Base-by-base conservation (phyloP, 78 protist genomes). In the Protostelium mycophagum region DNA sequence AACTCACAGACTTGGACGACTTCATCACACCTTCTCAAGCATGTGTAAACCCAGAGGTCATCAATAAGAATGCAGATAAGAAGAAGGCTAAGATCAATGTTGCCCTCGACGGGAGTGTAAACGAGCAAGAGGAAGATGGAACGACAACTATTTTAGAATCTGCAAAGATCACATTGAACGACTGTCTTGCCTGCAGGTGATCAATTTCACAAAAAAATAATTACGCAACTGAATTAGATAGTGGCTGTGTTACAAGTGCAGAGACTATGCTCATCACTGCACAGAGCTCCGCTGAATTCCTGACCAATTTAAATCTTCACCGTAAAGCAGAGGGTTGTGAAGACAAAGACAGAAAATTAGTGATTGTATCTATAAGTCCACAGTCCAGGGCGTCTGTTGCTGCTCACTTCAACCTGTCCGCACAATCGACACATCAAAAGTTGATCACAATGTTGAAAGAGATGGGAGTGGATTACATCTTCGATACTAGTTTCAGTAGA, bases 191-290 rank as follows among this genome's bases (percentile, higher is more conserved):
- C 25, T 98, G 99, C 93, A 84, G 90, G 90, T 87, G 85, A 28
- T 85, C 84, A 86, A 28, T n/a, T 5, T 86, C 9, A 28, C 31
- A 36, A 9, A 88, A 63, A 85, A 25, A 10, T 34, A 1, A 16
- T 35, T 89, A 36, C 29, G 34, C 89, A 1, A 10, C 38, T 23
- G 84, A n/a, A 87, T n/a, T 34, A 1, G 35, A 28, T 83, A 90
- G 97, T 87, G 99, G 99, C 25, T 98, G 99, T 93, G 90, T 98
- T 86, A 98, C 99, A 0, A 91, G 98, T 0, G 98, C 99, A 0
- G 99, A 98, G 88, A 96, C 97, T 35, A 94, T 98, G n/a, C 91
- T 98, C n/a, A 93, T 98, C 36, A 23, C 94, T 0, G 96, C 92
- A 35, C 99, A 98, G 91, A 91, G 94, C 83, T 35, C 35, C n/a